These are phyloP conservation scores for Diutina mesorugosa DNA, from an alignment of 1,139 yeast genomes.

Conservation along the genomic window DNA sequence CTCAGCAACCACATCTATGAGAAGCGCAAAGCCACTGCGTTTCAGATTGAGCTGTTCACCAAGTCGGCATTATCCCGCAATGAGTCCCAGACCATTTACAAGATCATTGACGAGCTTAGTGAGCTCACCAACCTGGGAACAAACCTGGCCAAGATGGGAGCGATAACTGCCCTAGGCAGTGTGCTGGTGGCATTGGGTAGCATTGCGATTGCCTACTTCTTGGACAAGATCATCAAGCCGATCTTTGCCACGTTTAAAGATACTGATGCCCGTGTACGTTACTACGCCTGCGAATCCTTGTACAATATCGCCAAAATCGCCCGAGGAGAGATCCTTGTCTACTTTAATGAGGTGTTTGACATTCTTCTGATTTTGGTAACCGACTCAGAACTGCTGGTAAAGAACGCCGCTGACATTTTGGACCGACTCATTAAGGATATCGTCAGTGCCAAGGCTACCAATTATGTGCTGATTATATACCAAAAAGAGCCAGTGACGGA, in stretches of 20 bases:
- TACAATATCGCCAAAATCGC: slow-evolving; percentile 96
- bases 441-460: slow-evolving; percentile 89
- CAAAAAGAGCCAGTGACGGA: slow-evolving; percentile 10
- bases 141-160: slow-evolving; percentile 36
- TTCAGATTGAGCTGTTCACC: slow-evolving; percentile 64
- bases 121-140: slow-evolving; percentile 30
- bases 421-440: slow-evolving; percentile 89
- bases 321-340: slow-evolving; percentile 81
- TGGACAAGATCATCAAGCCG: slow-evolving; percentile 84
- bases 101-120: slow-evolving; percentile 44
- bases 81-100: slow-evolving; percentile 49
- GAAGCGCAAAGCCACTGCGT: slow-evolving; percentile 88
- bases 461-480: slow-evolving; percentile 71
- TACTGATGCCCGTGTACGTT: slow-evolving; percentile 90
- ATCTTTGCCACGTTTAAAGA: slow-evolving; percentile 94
- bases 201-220: slow-evolving; percentile 42
- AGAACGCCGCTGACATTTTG: slow-evolving; percentile 89
- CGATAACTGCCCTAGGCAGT: slow-evolving; percentile 37
- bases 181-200: slow-evolving; percentile 38
- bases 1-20: slow-evolving; percentile 85
- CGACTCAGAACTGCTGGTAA: slow-evolving; percentile 83
- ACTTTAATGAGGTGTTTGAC: slow-evolving; percentile 91
- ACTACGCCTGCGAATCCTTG: slow-evolving; percentile 92
- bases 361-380: slow-evolving; percentile 84
- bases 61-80: slow-evolving; percentile 65